Evolutionary conservation across 2,329 filamentous ascomycete genomes (phyloP).

Genomic region (Colletotrichum sp.): DNA sequence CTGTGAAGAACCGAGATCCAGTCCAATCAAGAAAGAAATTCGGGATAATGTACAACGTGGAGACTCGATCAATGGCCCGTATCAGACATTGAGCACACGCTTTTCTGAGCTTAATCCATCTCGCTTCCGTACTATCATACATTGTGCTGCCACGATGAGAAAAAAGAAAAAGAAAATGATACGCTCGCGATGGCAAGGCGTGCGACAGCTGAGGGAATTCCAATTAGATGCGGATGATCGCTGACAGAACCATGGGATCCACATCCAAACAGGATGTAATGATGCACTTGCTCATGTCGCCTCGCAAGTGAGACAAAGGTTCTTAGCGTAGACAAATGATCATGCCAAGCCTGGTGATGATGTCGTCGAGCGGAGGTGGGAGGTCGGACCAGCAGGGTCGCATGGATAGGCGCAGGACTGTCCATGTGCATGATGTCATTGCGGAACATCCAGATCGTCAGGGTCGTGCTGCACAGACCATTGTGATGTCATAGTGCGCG

Average conservation of each 20-base stretch:
- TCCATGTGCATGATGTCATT: conserved; percentile 6
- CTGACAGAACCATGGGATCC: neutral
- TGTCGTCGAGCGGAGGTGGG: neutral
- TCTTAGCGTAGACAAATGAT: neutral
- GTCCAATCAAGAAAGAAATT: neutral
- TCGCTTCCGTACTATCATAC: neutral
- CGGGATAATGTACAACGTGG: neutral
- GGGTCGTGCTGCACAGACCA: conserved; percentile 11
- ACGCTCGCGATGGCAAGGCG: no score
- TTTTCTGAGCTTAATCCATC: neutral
- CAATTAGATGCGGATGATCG: neutral
- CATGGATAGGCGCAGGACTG: neutral
- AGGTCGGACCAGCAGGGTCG: neutral
- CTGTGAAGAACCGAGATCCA: neutral
- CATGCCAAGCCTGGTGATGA: conserved; percentile 8
- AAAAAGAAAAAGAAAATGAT: neutral
- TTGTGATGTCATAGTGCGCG: conserved; percentile 10
- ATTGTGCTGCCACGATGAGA: neutral
- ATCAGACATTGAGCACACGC: no score
- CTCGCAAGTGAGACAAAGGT: neutral
- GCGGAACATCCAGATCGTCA: conserved; percentile 7
- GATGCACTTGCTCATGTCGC: neutral
- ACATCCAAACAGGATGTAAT: neutral
- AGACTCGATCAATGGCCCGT: neutral
- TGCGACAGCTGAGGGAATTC: neutral